A percentile compares a stretch with the other conserved stretches of the same genome.
Conservation (phyloP, 2,329 filamentous ascomycete species). For the Sarocladium strictum region DNA sequence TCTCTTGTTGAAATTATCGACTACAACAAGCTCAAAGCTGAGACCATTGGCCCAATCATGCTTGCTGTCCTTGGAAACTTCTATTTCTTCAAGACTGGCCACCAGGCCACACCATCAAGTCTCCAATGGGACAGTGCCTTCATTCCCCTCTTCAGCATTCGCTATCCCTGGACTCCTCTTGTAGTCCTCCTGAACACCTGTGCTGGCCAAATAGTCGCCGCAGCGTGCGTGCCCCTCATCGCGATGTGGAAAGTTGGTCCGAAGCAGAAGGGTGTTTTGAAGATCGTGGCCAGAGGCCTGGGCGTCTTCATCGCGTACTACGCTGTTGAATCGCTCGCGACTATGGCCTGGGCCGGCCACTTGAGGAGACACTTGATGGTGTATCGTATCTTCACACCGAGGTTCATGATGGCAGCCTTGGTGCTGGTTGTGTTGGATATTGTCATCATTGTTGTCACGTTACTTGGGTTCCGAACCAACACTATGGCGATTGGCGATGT, state of each 20-base stretch:
- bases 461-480: constrained; percentile 71
- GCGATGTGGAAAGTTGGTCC: constrained; percentile 86
- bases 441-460: constrained; percentile 62
- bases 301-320: constrained; percentile 77
- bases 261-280: constrained; percentile 62
- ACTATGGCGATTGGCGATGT: constrained; percentile 75
- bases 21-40: constrained; percentile 53
- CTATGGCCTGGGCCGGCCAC: constrained; percentile 85
- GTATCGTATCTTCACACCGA: constrained; percentile 85
- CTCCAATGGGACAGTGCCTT: constrained; percentile 98
- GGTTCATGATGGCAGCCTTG: constrained; percentile 77
- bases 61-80: constrained; percentile 87
- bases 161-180: constrained; percentile 85
- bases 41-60: constrained; percentile 75
- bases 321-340: constrained; percentile 75
- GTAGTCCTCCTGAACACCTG: constrained; percentile 82
- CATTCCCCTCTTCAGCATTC: constrained; percentile 74
- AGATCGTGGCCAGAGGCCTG: constrained; percentile 63
- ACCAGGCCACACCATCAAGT: constrained; percentile 79
- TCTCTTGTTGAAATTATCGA: constrained; percentile 64
- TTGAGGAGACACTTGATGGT: constrained; percentile 91
- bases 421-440: constrained; percentile 73
- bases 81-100: constrained; percentile 96
- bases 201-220: constrained; percentile 79
- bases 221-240: constrained; percentile 71